Percentiles rank a stretch among this genome's conserved stretches.
These are phyloP conservation scores for Paracoccidioides brasiliensis DNA, from an alignment of 2,329 filamentous ascomycete species.

Conservation along the genomic window DNA sequence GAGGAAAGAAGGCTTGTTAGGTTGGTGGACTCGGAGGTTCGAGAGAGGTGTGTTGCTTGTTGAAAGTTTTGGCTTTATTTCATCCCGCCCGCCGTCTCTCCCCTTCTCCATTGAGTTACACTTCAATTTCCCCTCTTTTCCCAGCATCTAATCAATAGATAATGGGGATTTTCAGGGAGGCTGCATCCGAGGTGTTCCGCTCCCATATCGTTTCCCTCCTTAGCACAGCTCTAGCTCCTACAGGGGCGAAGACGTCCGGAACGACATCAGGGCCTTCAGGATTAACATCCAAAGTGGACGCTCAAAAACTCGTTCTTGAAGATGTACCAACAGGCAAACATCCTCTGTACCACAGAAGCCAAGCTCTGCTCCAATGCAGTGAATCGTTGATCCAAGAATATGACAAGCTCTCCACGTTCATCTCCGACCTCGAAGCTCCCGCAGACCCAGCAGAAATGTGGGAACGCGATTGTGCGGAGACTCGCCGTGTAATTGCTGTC, in stretches of 20 bases:
- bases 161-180: conserved; percentile 2
- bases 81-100: background rate
- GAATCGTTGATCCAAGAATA: conserved; percentile 5
- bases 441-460: conserved; percentile 5
- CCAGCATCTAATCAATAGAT: background rate
- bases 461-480: conserved; percentile 10
- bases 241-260: background rate
- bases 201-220: conserved; percentile 7
- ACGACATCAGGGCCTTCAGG: background rate
- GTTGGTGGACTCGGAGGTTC: conserved; percentile 6
- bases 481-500: conserved; percentile 8
- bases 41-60: conserved; percentile 7
- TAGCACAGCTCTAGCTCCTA: conserved; percentile 5
- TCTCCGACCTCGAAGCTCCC: conserved; percentile 3
- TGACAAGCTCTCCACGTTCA: conserved; percentile 7
- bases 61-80: background rate
- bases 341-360: conserved; percentile 6
- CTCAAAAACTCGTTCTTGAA: background rate
- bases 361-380: conserved; percentile 6
- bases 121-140: background rate
- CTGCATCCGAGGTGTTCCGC: conserved; percentile 8
- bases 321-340: conserved; percentile 3
- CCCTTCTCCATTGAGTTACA: background rate
- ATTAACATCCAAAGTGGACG: background rate
- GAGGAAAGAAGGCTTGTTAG: conserved; percentile 10